Evolutionary conservation across 108 stramenopile genomes (phyloP).

Genomic region (Craspedostauros australis): DNA sequence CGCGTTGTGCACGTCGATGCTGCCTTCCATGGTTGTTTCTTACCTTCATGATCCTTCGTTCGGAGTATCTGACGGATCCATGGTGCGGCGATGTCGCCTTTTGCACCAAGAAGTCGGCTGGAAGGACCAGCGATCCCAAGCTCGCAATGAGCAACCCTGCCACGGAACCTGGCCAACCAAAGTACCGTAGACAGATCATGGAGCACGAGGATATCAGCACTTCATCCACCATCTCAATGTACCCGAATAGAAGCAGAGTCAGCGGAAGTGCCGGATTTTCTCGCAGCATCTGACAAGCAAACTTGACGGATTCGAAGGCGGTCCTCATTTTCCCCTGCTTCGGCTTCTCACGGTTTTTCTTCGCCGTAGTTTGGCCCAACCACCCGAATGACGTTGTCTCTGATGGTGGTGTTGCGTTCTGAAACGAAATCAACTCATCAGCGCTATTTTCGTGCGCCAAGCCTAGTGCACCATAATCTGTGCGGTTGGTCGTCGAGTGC

Average conservation of each 20-base stretch:
- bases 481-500: too few relatives aligned
- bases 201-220: constrained; percentile 65
- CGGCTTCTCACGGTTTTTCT: background rate
- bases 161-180: constrained; percentile 44
- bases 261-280: constrained; percentile 50
- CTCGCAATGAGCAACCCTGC: constrained; percentile 59
- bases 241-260: constrained; percentile 58
- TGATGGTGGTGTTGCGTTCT: too few relatives aligned
- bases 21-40: too few relatives aligned
- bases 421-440: too few relatives aligned
- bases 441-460: too few relatives aligned
- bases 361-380: background rate
- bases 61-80: constrained; percentile 39
- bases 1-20: too few relatives aligned
- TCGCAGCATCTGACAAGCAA: too few relatives aligned
- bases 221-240: constrained; percentile 56
- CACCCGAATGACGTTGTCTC: too few relatives aligned
- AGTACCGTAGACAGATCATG: constrained; percentile 59
- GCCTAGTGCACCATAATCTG: too few relatives aligned
- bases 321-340: too few relatives aligned
- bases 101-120: constrained; percentile 68
- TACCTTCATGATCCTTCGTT: constrained; percentile 47
- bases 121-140: constrained; percentile 56
- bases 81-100: too few relatives aligned
- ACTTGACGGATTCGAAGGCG: too few relatives aligned